These are phyloP conservation scores for Atkinsonella texensis DNA, from an alignment of 2,329 filamentous ascomycete genomes.

Conservation along the genomic window DNA sequence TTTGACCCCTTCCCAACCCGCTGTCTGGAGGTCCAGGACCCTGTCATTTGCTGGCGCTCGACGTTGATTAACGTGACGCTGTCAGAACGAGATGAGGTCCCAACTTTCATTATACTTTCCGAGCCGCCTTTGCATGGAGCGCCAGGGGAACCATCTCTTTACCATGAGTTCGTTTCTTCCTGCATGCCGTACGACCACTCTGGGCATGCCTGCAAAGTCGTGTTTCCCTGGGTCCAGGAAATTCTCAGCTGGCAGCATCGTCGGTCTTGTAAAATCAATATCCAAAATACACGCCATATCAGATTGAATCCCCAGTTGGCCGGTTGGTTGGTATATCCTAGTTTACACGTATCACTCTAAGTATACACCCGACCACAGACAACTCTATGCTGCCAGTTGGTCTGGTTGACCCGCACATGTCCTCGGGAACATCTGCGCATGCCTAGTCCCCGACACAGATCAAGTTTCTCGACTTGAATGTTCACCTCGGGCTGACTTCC, in stretches of 20 bases:
- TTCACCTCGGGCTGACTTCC: constrained; percentile 2
- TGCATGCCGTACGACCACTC: background rate
- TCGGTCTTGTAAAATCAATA: background rate
- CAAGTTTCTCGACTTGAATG: background rate
- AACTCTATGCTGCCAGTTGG: background rate
- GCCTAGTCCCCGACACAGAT: background rate
- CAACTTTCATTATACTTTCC: too few relatives aligned
- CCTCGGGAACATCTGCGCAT: too few relatives aligned
- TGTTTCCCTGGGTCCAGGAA: background rate
- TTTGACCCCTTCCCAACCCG: too few relatives aligned
- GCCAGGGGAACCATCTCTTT: too few relatives aligned
- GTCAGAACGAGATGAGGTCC: background rate
- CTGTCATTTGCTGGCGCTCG: background rate
- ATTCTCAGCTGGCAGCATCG: background rate
- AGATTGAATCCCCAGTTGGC: background rate
- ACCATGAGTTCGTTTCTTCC: background rate
- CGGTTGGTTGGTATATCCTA: constrained; percentile 1
- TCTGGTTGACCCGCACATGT: background rate
- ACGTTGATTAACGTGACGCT: background rate
- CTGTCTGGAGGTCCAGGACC: background rate
- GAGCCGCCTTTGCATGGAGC: background rate
- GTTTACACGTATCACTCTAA: constrained; percentile 2
- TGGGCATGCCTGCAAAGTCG: background rate
- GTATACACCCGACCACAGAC: background rate
- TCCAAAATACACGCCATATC: background rate